Evolutionary conservation across 768 basidiomycete species (phyloP).

Genomic region (Rossbeevera mucosa): DNA sequence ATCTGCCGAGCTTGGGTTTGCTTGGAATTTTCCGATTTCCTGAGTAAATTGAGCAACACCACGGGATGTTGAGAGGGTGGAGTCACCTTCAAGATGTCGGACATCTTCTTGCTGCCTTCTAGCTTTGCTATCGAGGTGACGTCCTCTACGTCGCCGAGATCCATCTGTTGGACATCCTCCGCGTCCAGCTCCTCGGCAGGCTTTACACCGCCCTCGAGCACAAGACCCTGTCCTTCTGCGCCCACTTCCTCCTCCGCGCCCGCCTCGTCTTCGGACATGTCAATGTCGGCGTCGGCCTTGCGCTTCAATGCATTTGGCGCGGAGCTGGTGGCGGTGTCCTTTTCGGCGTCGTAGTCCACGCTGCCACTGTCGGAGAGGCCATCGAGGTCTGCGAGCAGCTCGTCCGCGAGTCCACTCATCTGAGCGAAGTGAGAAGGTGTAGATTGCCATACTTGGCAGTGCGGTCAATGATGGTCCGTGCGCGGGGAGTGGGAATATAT

Average conservation of each 20-base stretch:
- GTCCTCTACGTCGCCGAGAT: constrained; percentile 79
- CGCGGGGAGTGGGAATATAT: constrained; percentile 4
- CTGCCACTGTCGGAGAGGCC: constrained; percentile 69
- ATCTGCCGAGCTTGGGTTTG: constrained; percentile 72
- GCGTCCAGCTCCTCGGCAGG: constrained; percentile 95
- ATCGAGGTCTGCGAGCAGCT: constrained; percentile 89
- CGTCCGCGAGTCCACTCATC: constrained; percentile 86
- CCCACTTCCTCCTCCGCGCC: constrained; percentile 39
- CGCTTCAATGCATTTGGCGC: constrained; percentile 48
- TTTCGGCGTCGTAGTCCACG: constrained; percentile 43
- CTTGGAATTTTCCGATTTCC: constrained; percentile 88
- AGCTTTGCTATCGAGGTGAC: constrained; percentile 86
- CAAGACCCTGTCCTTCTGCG: constrained; percentile 43
- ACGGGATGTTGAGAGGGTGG: background rate
- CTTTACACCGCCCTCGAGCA: constrained; percentile 80
- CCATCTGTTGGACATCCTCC: constrained; percentile 94
- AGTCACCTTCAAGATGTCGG: constrained; percentile 75
- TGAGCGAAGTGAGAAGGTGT: background rate
- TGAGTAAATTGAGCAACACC: constrained; percentile 28
- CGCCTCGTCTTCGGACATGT: constrained; percentile 54
- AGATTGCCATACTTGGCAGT: constrained; percentile 10
- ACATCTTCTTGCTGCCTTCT: constrained; percentile 81
- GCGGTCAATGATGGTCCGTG: constrained; percentile 13
- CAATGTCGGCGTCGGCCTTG: constrained; percentile 52
- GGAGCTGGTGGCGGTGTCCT: constrained; percentile 22